These are phyloP conservation scores for Diaporthe destruens DNA, from an alignment of 2,329 filamentous ascomycete genomes.

Conservation along the genomic window DNA sequence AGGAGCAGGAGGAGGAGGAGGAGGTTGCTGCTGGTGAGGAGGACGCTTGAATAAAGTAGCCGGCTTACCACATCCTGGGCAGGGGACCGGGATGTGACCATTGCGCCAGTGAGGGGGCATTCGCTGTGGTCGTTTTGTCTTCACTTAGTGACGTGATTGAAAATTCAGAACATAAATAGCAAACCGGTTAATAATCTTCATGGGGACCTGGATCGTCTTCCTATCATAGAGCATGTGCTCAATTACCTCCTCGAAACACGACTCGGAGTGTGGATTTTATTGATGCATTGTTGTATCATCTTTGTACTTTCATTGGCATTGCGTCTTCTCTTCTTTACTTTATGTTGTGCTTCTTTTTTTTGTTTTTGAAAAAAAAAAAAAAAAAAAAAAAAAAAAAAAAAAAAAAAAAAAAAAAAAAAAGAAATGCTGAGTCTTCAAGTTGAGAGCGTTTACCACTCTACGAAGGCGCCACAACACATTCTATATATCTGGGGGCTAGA, in stretches of 20 bases:
- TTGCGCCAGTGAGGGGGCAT: neutral
- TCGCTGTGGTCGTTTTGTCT: neutral
- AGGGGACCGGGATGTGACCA: neutral
- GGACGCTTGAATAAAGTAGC: neutral
- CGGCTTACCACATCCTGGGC: neutral
- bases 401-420: too few species aligned
- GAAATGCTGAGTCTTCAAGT: too few species aligned
- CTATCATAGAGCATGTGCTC: neutral
- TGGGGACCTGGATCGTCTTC: neutral
- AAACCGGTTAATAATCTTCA: neutral
- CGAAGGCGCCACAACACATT: too few species aligned
- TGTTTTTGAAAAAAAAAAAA: too few species aligned
- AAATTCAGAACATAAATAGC: neutral
- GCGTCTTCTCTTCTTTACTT: too few species aligned
- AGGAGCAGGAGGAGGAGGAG: constrained; percentile 33
- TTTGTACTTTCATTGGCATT: too few species aligned
- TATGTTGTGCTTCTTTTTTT: too few species aligned
- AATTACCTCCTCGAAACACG: neutral
- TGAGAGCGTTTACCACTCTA: too few species aligned
- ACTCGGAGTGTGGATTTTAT: neutral
- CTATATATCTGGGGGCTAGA: too few species aligned
- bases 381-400: too few species aligned
- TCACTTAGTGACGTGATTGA: neutral
- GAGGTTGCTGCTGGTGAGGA: constrained; percentile 28
- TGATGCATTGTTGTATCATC: too few species aligned